Evolutionary conservation across 371 early-diverging fungal genomes (phyloP).

Genomic region (Coemansia sp.): DNA sequence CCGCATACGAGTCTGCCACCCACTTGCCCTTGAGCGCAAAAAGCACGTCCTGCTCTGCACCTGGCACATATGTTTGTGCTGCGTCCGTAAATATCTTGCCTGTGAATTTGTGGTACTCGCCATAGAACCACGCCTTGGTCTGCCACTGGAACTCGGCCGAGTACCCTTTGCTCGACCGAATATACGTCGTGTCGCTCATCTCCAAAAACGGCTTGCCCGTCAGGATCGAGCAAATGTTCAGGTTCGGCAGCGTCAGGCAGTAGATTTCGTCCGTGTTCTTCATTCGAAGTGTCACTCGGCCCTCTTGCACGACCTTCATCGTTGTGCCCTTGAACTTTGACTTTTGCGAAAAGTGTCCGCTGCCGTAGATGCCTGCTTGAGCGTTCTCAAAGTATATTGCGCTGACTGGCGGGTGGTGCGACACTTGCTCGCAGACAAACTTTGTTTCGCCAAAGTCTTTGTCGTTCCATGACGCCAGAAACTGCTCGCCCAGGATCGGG

Average conservation of each 20-base stretch:
- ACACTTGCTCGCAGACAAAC: slow-evolving; percentile 69
- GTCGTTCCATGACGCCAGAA: slow-evolving; percentile 69
- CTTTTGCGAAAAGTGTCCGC: slow-evolving; percentile 80
- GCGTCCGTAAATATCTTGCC: slow-evolving; percentile 56
- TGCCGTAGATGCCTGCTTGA: slow-evolving; percentile 64
- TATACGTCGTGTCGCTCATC: slow-evolving; percentile 67
- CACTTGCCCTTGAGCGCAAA: slow-evolving; percentile 67
- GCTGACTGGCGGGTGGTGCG: slow-evolving; percentile 75
- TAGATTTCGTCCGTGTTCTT: slow-evolving; percentile 63
- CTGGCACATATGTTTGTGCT: background rate
- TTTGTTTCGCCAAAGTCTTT: slow-evolving; percentile 61
- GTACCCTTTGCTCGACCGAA: slow-evolving; percentile 65
- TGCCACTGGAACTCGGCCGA: slow-evolving; percentile 70
- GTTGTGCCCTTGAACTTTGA: slow-evolving; percentile 73
- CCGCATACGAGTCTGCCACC: slow-evolving; percentile 62
- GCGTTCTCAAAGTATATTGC: slow-evolving; percentile 68
- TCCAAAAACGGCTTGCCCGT: slow-evolving; percentile 80
- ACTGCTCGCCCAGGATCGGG: slow-evolving; percentile 83
- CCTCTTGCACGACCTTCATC: slow-evolving; percentile 77
- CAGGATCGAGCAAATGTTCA: slow-evolving; percentile 76
- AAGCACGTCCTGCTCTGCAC: slow-evolving; percentile 35
- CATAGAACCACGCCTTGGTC: slow-evolving; percentile 76
- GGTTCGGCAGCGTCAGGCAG: slow-evolving; percentile 71
- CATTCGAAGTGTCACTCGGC: slow-evolving; percentile 64
- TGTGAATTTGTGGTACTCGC: slow-evolving; percentile 78